phyloP scores from a whole-genome alignment of 2,329 filamentous ascomycete species.

The Colletotrichum caudatum region DNA sequence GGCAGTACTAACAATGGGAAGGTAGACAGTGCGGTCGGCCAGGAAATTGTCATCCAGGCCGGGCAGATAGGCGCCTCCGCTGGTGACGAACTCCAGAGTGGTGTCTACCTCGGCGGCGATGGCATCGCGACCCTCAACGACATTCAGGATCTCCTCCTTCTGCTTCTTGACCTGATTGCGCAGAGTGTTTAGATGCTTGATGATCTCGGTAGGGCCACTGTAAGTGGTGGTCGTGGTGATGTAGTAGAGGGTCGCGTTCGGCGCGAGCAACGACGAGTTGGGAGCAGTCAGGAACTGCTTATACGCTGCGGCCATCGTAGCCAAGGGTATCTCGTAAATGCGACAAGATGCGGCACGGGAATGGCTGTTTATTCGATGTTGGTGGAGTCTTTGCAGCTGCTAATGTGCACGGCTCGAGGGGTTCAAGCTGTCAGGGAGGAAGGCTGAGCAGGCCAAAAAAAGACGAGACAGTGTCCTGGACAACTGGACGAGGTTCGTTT shows the following conservation, averaged over 20 bases:
- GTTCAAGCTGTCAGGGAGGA: constrained; percentile 34
- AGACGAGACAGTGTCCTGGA: constrained; percentile 27
- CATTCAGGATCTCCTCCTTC: constrained; percentile 79
- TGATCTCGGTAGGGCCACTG: constrained; percentile 77
- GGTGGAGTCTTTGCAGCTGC: constrained; percentile 26
- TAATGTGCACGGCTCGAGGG: constrained; percentile 27
- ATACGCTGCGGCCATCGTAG: constrained; percentile 66
- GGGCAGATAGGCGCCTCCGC: constrained; percentile 89
- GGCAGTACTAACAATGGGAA: constrained; percentile 79
- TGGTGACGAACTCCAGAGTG: constrained; percentile 81
- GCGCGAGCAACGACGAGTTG: constrained; percentile 71
- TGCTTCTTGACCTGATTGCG: constrained; percentile 84
- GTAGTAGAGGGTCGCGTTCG: constrained; percentile 82
- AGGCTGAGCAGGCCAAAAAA: constrained; percentile 27
- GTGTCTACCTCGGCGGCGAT: constrained; percentile 85
- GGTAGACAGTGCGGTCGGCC: constrained; percentile 80
- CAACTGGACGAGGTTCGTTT: constrained; percentile 9
- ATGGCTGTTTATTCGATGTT: constrained; percentile 15
- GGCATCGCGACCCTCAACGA: constrained; percentile 77
- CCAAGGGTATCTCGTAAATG: constrained; percentile 23
- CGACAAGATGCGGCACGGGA: constrained; percentile 32
- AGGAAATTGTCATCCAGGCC: constrained; percentile 95
- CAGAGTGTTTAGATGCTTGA: constrained; percentile 82
- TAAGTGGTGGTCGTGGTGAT: constrained; percentile 87
- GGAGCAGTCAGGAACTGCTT: constrained; percentile 79